These are phyloP conservation scores for Ophiognomonia clavigignenti-juglandacearum DNA, from an alignment of 2,329 filamentous ascomycete genomes.

Conservation along the genomic window DNA sequence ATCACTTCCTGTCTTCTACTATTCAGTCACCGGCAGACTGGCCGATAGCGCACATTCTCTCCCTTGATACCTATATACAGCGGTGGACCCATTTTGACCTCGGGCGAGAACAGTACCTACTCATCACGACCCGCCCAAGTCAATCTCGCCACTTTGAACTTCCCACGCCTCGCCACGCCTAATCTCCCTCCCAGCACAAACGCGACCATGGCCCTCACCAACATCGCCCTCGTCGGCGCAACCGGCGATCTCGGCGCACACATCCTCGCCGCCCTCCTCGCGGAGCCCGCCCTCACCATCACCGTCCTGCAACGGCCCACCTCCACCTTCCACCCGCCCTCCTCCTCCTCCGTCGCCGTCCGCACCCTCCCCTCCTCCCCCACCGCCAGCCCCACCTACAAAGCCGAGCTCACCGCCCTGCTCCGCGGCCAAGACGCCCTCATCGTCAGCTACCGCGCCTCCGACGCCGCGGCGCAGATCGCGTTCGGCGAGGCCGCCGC, in stretches of 20 bases:
- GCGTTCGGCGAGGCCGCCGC: slow-evolving; percentile 31
- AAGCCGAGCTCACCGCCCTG: slow-evolving; percentile 24
- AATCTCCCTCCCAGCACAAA: neutral
- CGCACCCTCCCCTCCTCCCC: too few relatives aligned
- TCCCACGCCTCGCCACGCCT: neutral
- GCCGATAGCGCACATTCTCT: too few relatives aligned
- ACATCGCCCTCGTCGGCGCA: slow-evolving; percentile 32
- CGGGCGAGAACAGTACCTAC: too few relatives aligned
- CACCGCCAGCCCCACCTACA: slow-evolving; percentile 27
- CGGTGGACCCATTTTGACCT: too few relatives aligned
- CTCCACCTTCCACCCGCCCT: slow-evolving; percentile 23
- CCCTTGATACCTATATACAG: too few relatives aligned
- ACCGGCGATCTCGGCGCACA: slow-evolving; percentile 31
- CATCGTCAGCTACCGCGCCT: slow-evolving; percentile 29
- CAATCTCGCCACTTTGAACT: too few relatives aligned
- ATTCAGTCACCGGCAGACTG: too few relatives aligned
- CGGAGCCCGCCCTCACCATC: slow-evolving; percentile 25
- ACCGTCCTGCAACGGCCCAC: slow-evolving; percentile 29
- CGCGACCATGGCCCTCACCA: slow-evolving; percentile 27
- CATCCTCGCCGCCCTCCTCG: slow-evolving; percentile 27
- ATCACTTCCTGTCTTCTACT: too few relatives aligned
- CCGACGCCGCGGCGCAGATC: slow-evolving; percentile 26
- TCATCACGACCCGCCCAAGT: too few relatives aligned
- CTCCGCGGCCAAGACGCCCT: slow-evolving; percentile 32
- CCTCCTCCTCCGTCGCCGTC: slow-evolving; percentile 17